Conservation (phyloP, 2,329 filamentous ascomycete genomes). For the Apiospora phragmitis region DNA sequence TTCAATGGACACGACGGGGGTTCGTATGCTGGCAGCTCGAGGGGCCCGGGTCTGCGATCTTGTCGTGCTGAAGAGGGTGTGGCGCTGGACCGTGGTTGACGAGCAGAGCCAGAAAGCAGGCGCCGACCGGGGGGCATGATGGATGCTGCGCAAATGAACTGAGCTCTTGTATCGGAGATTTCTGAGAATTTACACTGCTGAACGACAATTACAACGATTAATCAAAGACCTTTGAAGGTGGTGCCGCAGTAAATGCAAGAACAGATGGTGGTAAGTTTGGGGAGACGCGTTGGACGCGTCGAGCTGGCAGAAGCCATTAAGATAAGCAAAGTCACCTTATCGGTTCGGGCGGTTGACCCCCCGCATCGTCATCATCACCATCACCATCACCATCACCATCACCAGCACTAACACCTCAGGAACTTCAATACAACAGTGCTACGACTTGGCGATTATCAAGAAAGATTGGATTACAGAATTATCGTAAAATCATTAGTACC, state of each 20-base stretch:
- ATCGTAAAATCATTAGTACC: neutral
- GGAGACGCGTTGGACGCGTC: neutral
- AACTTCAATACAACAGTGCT: neutral
- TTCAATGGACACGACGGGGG: constrained; percentile 47
- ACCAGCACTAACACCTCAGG: neutral
- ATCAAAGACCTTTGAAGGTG: neutral
- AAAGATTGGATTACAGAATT: neutral
- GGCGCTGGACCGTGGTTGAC: constrained; percentile 17
- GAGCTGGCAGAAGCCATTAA: neutral
- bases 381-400: neutral
- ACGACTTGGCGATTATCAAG: neutral
- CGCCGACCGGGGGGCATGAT: constrained; percentile 18
- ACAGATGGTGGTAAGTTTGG: neutral
- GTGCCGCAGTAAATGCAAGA: neutral
- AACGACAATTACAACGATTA: neutral
- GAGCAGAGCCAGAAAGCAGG: constrained; percentile 21
- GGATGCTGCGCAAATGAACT: neutral
- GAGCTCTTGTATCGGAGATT: neutral
- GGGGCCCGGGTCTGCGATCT: constrained; percentile 16
- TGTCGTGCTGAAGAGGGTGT: constrained; percentile 14
- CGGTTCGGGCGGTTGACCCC: neutral
- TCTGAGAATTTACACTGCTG: neutral
- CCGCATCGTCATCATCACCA: neutral
- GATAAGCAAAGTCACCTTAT: constrained; percentile 3
- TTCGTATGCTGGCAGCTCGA: constrained; percentile 51